Conservation (phyloP, 1,284 basidiomycete species). For the Dichomitus squalens region DNA sequence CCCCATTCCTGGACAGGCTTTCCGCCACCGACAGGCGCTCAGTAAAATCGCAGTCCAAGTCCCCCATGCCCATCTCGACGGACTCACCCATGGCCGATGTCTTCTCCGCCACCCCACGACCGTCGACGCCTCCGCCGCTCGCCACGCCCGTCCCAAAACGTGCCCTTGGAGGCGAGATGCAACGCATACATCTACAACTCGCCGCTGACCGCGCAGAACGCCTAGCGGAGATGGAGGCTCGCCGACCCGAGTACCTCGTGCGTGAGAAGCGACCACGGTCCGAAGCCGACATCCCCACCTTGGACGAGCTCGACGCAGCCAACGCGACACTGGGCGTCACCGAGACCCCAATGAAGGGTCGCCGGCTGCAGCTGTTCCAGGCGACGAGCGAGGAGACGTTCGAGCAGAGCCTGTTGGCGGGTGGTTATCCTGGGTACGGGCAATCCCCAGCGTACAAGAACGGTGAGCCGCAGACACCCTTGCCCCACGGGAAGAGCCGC, state of each 20-base stretch:
- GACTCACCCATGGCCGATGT: conserved; percentile 29
- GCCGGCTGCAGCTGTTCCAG: conserved; percentile 72
- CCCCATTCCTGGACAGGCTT: conserved; percentile 33
- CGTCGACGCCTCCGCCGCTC: conserved; percentile 25
- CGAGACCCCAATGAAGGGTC: conserved; percentile 68
- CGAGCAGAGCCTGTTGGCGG: conserved; percentile 77
- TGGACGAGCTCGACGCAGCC: conserved; percentile 25
- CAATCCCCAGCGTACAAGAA: conserved; percentile 29
- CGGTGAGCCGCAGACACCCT: conserved; percentile 33
- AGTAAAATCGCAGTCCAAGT: conserved; percentile 11
- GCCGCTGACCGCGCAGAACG: conserved; percentile 50
- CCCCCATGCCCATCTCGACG: conserved; percentile 10
- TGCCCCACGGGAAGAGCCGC: conserved; percentile 18
- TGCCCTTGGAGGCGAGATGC: conserved; percentile 54
- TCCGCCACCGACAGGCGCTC: conserved; percentile 12
- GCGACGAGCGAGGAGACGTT: conserved; percentile 82
- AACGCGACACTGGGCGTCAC: conserved; percentile 54
- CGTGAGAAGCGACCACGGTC: conserved; percentile 50
- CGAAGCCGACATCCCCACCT: conserved; percentile 38
- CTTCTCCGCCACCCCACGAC: conserved; percentile 32
- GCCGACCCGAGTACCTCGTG: conserved; percentile 69
- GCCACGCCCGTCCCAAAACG: conserved; percentile 29
- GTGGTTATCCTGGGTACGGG: conserved; percentile 72
- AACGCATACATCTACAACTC: conserved; percentile 55
- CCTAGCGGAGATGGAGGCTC: conserved; percentile 55